A percentile compares a stretch with the other conserved stretches of the same genome.
Conservation (phyloP, 2,329 filamentous ascomycete genomes). For the Cadophora sp. region DNA sequence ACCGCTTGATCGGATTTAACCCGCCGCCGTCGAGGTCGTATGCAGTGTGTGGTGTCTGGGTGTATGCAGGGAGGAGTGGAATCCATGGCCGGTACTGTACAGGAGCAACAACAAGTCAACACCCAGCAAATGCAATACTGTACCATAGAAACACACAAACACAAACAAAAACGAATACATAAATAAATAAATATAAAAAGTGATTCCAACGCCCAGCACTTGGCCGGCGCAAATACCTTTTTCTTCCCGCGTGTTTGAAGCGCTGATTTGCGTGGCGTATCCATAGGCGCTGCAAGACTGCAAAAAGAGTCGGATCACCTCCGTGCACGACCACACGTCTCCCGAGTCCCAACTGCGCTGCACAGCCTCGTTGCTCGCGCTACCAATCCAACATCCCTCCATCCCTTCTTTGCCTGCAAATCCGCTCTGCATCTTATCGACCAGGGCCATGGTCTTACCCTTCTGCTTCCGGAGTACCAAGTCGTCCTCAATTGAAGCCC, state of each 20-base stretch:
- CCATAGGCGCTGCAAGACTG: slow-evolving; percentile 17
- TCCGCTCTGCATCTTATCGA: slow-evolving; percentile 7
- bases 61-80: not conserved
- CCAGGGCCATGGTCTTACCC: slow-evolving; percentile 9
- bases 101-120: not conserved
- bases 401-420: not conserved
- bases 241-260: slow-evolving; percentile 12
- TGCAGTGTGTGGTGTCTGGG: too few species aligned
- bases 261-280: slow-evolving; percentile 9
- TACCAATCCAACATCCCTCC: not conserved
- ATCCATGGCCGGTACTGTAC: too few species aligned
- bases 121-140: not conserved
- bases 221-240: not conserved
- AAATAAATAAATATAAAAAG: not conserved
- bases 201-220: slow-evolving; percentile 4
- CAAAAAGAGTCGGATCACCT: not conserved
- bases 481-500: slow-evolving; percentile 17
- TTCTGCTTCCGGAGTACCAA: slow-evolving; percentile 19
- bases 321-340: not conserved
- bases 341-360: not conserved
- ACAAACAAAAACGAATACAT: too few species aligned
- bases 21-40: not conserved
- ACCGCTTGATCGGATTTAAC: not conserved
- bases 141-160: too few species aligned
- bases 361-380: slow-evolving; percentile 19